Percentiles rank a stretch among this genome's conserved stretches.
phyloP scores from a whole-genome alignment of 345 rosid genomes.

The Excoecaria agallocha region DNA sequence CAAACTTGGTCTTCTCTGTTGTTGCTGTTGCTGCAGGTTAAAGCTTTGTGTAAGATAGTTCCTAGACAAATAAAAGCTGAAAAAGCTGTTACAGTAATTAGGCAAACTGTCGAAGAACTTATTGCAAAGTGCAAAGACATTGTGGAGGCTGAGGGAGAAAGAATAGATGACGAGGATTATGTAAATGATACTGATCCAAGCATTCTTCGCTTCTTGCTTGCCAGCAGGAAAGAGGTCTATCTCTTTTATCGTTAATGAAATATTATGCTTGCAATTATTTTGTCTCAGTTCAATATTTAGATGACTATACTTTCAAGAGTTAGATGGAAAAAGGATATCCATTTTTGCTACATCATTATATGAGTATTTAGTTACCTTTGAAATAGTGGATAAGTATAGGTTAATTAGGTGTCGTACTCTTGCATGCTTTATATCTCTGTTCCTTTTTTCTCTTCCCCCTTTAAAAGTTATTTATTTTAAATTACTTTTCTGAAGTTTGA shows the following conservation, averaged over 20 bases:
- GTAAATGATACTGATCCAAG: constrained; percentile 93
- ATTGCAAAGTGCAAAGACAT: constrained; percentile 77
- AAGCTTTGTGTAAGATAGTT: constrained; percentile 70
- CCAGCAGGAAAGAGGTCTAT: constrained; percentile 90
- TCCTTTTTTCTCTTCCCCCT: not conserved
- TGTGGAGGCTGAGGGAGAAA: constrained; percentile 89
- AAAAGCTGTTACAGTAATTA: constrained; percentile 70
- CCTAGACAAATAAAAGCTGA: constrained; percentile 95
- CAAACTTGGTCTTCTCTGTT: not conserved
- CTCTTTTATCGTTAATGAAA: not conserved
- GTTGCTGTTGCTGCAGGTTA: constrained; percentile 38
- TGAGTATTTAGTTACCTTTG: not conserved
- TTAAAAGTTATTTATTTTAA: not conserved
- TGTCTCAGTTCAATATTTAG: not conserved
- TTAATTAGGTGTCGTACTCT: not conserved
- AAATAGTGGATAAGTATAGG: not conserved
- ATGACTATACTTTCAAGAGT: not conserved
- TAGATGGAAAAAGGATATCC: not conserved
- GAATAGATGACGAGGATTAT: constrained; percentile 77
- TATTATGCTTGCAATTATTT: not conserved
- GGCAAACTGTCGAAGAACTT: constrained; percentile 78
- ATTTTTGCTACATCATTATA: not conserved
- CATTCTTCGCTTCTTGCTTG: constrained; percentile 87
- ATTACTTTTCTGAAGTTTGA: not conserved
- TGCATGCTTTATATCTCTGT: not conserved